A percentile compares a stretch with the other conserved stretches of the same genome.
These are phyloP conservation scores for Tardiomyces digboiensis DNA, from an alignment of 1,139 yeast genomes.

Conservation along the genomic window DNA sequence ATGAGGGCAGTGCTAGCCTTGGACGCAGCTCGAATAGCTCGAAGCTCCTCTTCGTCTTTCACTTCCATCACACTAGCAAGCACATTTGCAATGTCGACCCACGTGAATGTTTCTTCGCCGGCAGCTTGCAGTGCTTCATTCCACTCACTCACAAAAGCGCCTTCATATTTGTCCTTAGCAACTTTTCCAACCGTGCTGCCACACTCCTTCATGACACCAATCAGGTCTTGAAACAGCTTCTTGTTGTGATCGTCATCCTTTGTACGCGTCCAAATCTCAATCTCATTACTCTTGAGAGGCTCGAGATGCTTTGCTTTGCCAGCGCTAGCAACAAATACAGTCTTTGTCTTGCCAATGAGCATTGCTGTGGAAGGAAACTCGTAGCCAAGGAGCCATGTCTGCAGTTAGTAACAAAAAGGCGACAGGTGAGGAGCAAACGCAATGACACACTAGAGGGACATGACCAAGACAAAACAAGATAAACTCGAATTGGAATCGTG, in stretches of 20 bases:
- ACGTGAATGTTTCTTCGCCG: slow-evolving; percentile 25
- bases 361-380: slow-evolving; percentile 90
- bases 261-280: slow-evolving; percentile 68
- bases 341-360: slow-evolving; percentile 50
- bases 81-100: slow-evolving; percentile 48
- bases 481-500: too few species aligned
- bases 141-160: slow-evolving; percentile 76
- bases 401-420: slow-evolving; percentile 2
- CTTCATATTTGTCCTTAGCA: slow-evolving; percentile 66
- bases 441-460: too few species aligned
- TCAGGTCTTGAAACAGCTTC: slow-evolving; percentile 45
- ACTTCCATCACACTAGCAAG: slow-evolving; percentile 54
- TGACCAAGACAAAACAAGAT: too few species aligned
- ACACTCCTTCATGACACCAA: slow-evolving; percentile 5
- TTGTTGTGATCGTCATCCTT: slow-evolving; percentile 75
- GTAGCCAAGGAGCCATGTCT: slow-evolving; percentile 84
- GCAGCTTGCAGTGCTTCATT: slow-evolving; percentile 27
- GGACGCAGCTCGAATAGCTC: slow-evolving; percentile 58
- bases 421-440: background rate
- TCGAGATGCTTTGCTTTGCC: slow-evolving; percentile 81
- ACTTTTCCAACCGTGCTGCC: slow-evolving; percentile 48
- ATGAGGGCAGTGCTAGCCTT: slow-evolving; percentile 73
- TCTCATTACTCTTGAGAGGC: slow-evolving; percentile 41
- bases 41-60: slow-evolving; percentile 75
- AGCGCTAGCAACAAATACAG: slow-evolving; percentile 66